Evolutionary conservation across 768 basidiomycete genomes (phyloP).

Genomic region (Dentipellis fragilis): DNA sequence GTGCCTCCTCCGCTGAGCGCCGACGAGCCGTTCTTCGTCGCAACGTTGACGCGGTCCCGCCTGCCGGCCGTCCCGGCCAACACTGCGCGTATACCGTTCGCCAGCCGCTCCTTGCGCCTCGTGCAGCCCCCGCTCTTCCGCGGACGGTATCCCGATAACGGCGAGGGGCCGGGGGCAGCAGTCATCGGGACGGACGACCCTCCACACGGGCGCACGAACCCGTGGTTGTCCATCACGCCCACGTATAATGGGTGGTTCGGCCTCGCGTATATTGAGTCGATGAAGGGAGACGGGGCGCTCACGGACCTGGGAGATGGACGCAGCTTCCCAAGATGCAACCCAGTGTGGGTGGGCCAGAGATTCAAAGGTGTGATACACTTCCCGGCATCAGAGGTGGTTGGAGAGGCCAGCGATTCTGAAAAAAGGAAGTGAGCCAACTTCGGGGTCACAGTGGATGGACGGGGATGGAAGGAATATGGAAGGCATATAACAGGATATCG

Average conservation of each 20-base stretch:
- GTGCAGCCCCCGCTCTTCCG: background rate
- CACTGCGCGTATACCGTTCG: background rate
- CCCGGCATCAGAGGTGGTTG: background rate
- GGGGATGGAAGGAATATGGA: no score
- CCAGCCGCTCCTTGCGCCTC: background rate
- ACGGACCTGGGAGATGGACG: background rate
- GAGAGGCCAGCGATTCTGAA: background rate
- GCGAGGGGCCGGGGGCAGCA: background rate
- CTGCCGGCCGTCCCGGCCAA: conserved; percentile 4
- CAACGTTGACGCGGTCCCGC: conserved; percentile 5
- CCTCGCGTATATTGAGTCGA: background rate
- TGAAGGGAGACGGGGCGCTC: background rate
- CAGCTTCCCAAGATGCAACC: background rate
- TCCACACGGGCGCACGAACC: background rate
- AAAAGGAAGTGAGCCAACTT: background rate
- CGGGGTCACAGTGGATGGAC: no score
- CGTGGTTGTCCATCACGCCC: background rate
- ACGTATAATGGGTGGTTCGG: background rate
- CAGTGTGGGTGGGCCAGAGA: background rate
- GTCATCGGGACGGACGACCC: background rate
- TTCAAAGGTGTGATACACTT: background rate
- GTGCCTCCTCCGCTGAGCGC: background rate
- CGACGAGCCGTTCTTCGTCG: conserved; percentile 6
- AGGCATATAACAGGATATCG: no score
- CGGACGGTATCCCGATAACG: background rate